Evolutionary conservation across 805 yeast species (phyloP).

Genomic region (Zygoascus bituminiphila): DNA sequence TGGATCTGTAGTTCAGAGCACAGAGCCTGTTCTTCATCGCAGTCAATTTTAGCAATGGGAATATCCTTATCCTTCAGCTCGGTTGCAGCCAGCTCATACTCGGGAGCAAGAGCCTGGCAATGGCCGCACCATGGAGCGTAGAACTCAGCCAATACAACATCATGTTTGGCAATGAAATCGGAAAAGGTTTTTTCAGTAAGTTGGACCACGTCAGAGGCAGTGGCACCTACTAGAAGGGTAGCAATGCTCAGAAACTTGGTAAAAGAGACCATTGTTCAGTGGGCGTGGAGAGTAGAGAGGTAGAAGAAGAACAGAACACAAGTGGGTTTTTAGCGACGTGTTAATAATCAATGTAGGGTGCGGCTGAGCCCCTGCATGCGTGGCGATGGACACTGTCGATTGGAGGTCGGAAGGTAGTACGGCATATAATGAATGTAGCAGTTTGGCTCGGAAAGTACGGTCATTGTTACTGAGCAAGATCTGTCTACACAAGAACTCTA

Average conservation of each 20-base stretch:
- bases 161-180: conserved; percentile 58
- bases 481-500: too few relatives aligned
- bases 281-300: background rate
- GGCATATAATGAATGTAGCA: too few relatives aligned
- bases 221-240: conserved; percentile 43
- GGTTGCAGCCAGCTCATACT: conserved; percentile 58
- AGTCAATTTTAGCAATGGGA: conserved; percentile 56
- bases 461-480: too few relatives aligned
- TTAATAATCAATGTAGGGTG: background rate
- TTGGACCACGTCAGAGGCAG: conserved; percentile 80
- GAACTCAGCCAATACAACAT: conserved; percentile 73
- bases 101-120: conserved; percentile 64
- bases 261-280: background rate
- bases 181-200: conserved; percentile 60
- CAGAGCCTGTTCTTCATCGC: conserved; percentile 65
- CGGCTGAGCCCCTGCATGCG: too few relatives aligned
- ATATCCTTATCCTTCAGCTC: conserved; percentile 37
- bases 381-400: too few relatives aligned
- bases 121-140: conserved; percentile 99
- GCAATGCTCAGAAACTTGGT: conserved; percentile 1
- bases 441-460: too few relatives aligned
- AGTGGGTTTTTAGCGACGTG: background rate
- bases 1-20: conserved; percentile 60
- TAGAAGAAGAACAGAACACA: background rate
- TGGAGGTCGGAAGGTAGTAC: too few relatives aligned